phyloP scores from a whole-genome alignment of 225 moss, liverwort and hornwort genomes.

The Bryum argenteum region DNA sequence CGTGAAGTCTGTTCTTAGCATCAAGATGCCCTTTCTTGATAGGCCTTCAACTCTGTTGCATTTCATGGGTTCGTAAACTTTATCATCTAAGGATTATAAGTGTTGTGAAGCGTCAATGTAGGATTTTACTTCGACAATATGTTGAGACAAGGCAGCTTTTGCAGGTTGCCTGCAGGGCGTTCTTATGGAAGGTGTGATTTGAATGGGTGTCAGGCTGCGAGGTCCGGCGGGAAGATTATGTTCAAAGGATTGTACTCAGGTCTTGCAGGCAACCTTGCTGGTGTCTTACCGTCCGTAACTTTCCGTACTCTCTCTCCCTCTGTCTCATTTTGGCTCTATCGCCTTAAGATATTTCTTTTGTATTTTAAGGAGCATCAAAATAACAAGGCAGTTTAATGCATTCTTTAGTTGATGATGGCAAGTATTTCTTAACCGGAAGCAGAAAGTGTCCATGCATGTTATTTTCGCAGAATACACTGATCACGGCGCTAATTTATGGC shows the following conservation, averaged over 20 bases:
- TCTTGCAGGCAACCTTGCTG: conserved; percentile 87
- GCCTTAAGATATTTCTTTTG: not conserved
- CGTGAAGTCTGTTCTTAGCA: not conserved
- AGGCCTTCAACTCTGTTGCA: not conserved
- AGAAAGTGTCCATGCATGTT: not conserved
- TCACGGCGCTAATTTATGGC: not conserved
- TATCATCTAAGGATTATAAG: not conserved
- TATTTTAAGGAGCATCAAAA: conserved; percentile 7
- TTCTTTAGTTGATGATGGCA: not conserved
- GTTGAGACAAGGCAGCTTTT: conserved; percentile 42
- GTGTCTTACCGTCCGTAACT: conserved; percentile 76
- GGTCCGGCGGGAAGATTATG: conserved; percentile 82
- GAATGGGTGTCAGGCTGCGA: conserved; percentile 73
- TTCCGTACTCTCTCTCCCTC: conserved; percentile 32
- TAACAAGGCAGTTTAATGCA: not conserved
- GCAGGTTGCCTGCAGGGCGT: conserved; percentile 49
- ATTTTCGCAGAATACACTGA: not conserved
- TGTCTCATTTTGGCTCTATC: conserved; percentile 14
- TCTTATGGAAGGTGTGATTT: conserved; percentile 52
- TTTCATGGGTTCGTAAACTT: not conserved
- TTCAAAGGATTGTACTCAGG: conserved; percentile 97
- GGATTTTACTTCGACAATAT: conserved; percentile 21
- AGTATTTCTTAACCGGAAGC: conserved; percentile 1
- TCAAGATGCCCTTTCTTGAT: conserved; percentile 1
- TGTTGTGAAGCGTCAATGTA: not conserved